Base-by-base conservation (phyloP, 2,329 filamentous ascomycete genomes). In the Exophiala phaeomuriformis region DNA sequence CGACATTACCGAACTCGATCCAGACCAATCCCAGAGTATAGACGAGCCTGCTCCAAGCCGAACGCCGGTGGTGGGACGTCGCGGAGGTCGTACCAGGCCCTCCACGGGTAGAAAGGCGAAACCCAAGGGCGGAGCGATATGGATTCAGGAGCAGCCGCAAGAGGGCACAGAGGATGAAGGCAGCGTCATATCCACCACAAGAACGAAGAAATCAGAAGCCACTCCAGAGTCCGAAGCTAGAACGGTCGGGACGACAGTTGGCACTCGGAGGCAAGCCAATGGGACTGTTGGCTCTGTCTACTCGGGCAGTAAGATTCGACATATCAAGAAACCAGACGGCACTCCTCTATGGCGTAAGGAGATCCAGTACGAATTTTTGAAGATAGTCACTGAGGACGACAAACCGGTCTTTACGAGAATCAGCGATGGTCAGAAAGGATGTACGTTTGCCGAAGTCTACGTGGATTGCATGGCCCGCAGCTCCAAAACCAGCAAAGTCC, bases 401-500 rank as follows among this genome's bases (percentile, higher is more conserved):
- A 77, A 70, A 1, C 66, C 68, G 2, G 90, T 90, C 66, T 98
- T 98, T 69, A 95, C 89, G 66, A 95, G 95, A 68, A 86, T 87
- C 68, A 95, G 91, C 69, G 90, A 95, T 63, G 80, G 80, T 53
- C 84, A 85, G 65, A 83, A 86, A 65, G 86, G 81, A 61, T 71
- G 79, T 64, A 82, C 78, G 5, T 98, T 98, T 69, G 90, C 93
- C 57, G 90, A 97, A 69, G 82, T 98, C 56, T 98, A 98, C 72
- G 91, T 98, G 65, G 93, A 97, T 71, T 91, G 93, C 56, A 97
- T 98, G 91, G 90, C 93, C 2, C 83, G 90, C 69, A 98, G 93
- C 74, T 96, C 89, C 77, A 98, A 98, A 77, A 97, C 91, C 30
- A 97, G 93, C 77, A 97, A 97, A 73, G 93, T 98, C 47, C 77